Evolutionary conservation across 371 early-diverging fungal genomes (phyloP).

Genomic region (Circinella minor): DNA sequence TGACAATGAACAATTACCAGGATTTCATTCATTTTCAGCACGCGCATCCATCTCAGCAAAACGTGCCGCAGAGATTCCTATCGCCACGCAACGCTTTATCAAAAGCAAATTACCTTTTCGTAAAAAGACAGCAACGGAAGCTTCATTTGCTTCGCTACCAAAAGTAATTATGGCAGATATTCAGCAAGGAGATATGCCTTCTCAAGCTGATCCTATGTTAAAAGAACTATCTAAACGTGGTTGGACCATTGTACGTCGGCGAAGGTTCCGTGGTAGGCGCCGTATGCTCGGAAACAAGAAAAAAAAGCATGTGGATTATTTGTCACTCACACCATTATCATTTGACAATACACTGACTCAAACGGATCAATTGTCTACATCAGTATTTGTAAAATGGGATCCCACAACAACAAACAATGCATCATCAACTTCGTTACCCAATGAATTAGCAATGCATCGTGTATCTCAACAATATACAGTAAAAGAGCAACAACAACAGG

Average conservation of each 20-base stretch:
- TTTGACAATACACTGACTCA: constrained; percentile 17
- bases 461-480: not conserved
- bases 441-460: not conserved
- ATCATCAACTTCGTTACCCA: not conserved
- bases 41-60: constrained; percentile 30
- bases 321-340: not conserved
- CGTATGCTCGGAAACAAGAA: constrained; percentile 24
- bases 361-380: constrained; percentile 42
- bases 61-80: constrained; percentile 29
- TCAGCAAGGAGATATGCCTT: constrained; percentile 43
- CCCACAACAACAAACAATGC: not conserved
- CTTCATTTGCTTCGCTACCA: constrained; percentile 41
- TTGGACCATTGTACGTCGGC: constrained; percentile 44
- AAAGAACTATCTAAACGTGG: constrained; percentile 31
- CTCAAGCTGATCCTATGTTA: constrained; percentile 17
- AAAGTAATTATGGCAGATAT: constrained; percentile 49
- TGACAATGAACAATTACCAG: not conserved
- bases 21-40: constrained; percentile 24
- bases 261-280: constrained; percentile 34
- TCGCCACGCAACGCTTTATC: constrained; percentile 39
- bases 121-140: constrained; percentile 23
- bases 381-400: constrained; percentile 43
- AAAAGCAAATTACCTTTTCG: constrained; percentile 45
- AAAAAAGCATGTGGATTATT: constrained; percentile 5
- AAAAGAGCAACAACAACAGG: not conserved